These are phyloP conservation scores for Penicillium bialowiezense DNA, from an alignment of 495 filamentous ascomycete genomes.

Conservation along the genomic window DNA sequence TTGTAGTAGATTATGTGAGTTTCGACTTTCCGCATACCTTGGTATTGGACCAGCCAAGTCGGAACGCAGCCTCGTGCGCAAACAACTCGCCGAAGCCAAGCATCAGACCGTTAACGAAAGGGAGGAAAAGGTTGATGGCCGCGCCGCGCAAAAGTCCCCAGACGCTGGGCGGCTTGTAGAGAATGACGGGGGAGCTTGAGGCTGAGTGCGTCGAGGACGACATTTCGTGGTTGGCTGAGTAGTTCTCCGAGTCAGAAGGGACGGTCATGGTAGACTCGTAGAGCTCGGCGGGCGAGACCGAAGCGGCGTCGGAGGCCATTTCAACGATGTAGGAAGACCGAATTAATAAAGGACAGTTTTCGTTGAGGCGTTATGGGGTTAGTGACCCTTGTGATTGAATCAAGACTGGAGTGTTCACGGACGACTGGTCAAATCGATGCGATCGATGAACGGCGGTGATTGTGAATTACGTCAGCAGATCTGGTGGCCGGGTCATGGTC, in stretches of 20 bases:
- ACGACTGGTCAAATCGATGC: neutral
- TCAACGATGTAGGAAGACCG: neutral
- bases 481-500: too few relatives aligned
- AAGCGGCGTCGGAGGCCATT: constrained; percentile 46
- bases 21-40: constrained; percentile 57
- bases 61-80: constrained; percentile 90
- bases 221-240: constrained; percentile 65
- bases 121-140: constrained; percentile 90
- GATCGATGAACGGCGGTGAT: too few relatives aligned
- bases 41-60: constrained; percentile 88
- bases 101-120: constrained; percentile 98
- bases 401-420: neutral
- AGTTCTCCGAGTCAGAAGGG: constrained; percentile 87
- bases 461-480: constrained; percentile 2
- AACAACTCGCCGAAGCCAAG: constrained; percentile 94
- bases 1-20: neutral
- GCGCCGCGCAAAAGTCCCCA: constrained; percentile 84
- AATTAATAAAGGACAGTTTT: neutral
- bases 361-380: neutral
- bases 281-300: constrained; percentile 54
- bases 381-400: neutral
- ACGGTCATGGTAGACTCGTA: constrained; percentile 82
- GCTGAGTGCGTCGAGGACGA: constrained; percentile 61
- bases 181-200: constrained; percentile 71
- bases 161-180: constrained; percentile 85